A percentile compares a stretch with the other conserved stretches of the same genome.
phyloP scores from a whole-genome alignment of 176 grass and related monocot species.

The Aegilops longissima region DNA sequence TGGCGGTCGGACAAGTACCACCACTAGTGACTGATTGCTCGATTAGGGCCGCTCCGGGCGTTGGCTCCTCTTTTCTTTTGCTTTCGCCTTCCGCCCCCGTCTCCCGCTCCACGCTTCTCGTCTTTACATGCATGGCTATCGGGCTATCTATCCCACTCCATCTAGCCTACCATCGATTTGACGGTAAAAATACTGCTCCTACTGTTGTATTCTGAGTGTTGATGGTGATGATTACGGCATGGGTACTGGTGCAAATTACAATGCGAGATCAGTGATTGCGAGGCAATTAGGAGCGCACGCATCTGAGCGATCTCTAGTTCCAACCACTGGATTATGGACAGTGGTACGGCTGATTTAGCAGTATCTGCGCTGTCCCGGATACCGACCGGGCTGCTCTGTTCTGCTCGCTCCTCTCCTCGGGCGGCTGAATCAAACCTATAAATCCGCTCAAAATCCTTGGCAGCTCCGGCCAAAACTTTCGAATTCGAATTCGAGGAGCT shows the following conservation, averaged over 20 bases:
- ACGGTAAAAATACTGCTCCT: neutral
- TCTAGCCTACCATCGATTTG: constrained; percentile 2
- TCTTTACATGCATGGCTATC: constrained; percentile 38
- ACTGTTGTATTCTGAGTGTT: neutral
- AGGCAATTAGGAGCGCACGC: neutral
- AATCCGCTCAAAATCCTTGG: constrained; percentile 10
- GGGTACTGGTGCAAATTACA: neutral
- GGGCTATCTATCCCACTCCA: neutral
- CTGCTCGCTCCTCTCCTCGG: neutral
- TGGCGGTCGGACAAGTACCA: neutral
- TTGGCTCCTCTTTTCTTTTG: constrained; percentile 27
- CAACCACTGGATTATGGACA: neutral
- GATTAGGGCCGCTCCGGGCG: neutral
- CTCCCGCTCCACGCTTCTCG: constrained; percentile 27
- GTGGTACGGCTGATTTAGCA: constrained; percentile 33
- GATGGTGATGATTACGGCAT: neutral
- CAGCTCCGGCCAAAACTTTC: neutral
- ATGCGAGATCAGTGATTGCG: neutral
- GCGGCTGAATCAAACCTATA: neutral
- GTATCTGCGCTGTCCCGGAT: neutral
- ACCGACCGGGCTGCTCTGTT: neutral
- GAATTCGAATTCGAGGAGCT: constrained; percentile 30
- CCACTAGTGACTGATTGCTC: constrained; percentile 23
- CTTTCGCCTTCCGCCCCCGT: neutral
- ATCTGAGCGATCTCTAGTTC: neutral